Evolutionary conservation across 2,329 filamentous ascomycete genomes (phyloP).

Genomic region (Pestalotiopsis sp.): DNA sequence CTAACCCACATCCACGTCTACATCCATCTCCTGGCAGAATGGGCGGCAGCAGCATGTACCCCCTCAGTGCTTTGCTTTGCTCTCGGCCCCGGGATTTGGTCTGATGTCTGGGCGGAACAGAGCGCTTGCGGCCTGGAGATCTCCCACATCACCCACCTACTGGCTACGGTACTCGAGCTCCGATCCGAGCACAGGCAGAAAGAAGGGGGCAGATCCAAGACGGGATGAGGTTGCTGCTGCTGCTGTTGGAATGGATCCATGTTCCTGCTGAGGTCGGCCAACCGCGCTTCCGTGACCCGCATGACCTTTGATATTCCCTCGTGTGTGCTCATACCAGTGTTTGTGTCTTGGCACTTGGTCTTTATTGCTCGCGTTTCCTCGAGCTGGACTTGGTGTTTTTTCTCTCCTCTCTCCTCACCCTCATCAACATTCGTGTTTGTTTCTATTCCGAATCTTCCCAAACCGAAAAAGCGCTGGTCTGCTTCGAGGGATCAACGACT

Average conservation of each 20-base stretch:
- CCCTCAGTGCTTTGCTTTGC: background rate
- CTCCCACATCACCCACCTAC: background rate
- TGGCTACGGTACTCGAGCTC: background rate
- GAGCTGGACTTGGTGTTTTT: slow-evolving; percentile 27
- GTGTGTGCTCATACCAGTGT: background rate
- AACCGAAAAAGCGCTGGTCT: slow-evolving; percentile 52
- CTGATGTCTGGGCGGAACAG: slow-evolving; percentile 2
- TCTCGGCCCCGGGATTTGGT: slow-evolving; percentile 9
- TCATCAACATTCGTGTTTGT: slow-evolving; percentile 29
- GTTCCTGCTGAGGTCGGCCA: slow-evolving; percentile 26
- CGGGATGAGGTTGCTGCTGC: slow-evolving; percentile 21
- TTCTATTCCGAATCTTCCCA: slow-evolving; percentile 23
- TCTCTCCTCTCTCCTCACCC: slow-evolving; percentile 32
- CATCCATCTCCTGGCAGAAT: no score
- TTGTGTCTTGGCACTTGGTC: slow-evolving; percentile 20
- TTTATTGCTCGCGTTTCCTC: slow-evolving; percentile 33
- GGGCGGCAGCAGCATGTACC: no score
- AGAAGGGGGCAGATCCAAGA: slow-evolving; percentile 8
- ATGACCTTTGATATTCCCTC: slow-evolving; percentile 18
- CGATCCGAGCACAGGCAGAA: background rate
- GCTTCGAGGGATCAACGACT: slow-evolving; percentile 44
- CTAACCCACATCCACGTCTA: no score
- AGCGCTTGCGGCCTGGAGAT: background rate
- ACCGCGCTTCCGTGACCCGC: slow-evolving; percentile 33
- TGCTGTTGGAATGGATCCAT: slow-evolving; percentile 21